Percentiles rank a stretch among this genome's conserved stretches.
Conservation (phyloP, 257 asterid species). For the Handroanthus guayacan region DNA sequence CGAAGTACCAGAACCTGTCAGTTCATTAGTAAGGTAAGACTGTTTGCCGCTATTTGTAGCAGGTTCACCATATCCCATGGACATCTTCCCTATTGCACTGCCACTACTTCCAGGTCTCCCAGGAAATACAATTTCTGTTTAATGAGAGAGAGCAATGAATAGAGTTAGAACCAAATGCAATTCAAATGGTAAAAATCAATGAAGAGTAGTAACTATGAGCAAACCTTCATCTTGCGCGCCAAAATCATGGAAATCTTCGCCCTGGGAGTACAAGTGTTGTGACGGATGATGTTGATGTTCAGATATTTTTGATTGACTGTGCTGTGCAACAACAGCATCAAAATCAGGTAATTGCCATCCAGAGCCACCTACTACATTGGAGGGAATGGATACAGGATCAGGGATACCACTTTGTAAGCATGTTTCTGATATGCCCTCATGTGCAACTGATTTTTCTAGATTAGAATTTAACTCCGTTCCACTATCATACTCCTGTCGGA, state of each 20-base stretch:
- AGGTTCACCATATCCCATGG: constrained; percentile 51
- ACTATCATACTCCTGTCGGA: constrained; percentile 49
- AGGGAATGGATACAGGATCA: constrained; percentile 50
- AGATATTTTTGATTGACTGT: constrained; percentile 50
- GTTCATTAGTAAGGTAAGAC: constrained; percentile 46
- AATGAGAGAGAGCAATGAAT: constrained; percentile 12
- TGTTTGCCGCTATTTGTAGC: constrained; percentile 48
- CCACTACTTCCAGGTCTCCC: constrained; percentile 86
- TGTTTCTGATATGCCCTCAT: constrained; percentile 58
- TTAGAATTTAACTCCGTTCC: constrained; percentile 45
- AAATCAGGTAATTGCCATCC: constrained; percentile 65
- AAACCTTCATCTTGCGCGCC: constrained; percentile 80
- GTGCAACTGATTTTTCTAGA: constrained; percentile 51
- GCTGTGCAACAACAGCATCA: constrained; percentile 55
- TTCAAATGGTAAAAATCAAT: constrained; percentile 38
- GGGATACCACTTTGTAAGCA: constrained; percentile 46
- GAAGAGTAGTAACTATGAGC: constrained; percentile 32
- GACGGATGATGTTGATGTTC: constrained; percentile 57
- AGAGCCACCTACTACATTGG: constrained; percentile 49
- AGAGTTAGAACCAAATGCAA: constrained; percentile 30
- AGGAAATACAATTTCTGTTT: constrained; percentile 80
- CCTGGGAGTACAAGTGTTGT: constrained; percentile 53
- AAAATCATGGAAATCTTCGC: constrained; percentile 56
- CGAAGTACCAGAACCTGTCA: constrained; percentile 48
- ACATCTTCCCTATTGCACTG: constrained; percentile 54